A percentile compares a stretch with the other conserved stretches of the same genome.
phyloP scores from a whole-genome alignment of 2,329 filamentous ascomycete species.

The Calonectria leucothoes region DNA sequence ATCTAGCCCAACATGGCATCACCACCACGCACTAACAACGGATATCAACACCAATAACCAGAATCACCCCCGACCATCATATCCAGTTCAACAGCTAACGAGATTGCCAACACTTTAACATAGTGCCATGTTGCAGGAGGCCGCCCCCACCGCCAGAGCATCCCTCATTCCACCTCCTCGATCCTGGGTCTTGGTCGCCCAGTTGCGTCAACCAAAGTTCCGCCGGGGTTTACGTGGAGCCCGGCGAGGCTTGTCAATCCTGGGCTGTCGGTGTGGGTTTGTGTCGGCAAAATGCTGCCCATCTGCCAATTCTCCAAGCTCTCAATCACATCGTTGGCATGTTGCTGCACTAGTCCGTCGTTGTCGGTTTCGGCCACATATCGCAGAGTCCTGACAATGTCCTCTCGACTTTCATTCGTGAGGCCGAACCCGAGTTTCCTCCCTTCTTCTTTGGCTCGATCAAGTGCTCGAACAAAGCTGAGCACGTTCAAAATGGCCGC shows the following conservation, averaged over 20 bases:
- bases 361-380: conserved; percentile 75
- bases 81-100: conserved; percentile 34
- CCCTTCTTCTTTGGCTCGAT: conserved; percentile 60
- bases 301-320: conserved; percentile 73
- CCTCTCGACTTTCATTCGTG: conserved; percentile 65
- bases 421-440: conserved; percentile 64
- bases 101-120: conserved; percentile 39
- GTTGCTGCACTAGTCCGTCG: conserved; percentile 75
- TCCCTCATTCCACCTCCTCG: conserved; percentile 70
- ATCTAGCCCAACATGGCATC: conserved; percentile 25
- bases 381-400: conserved; percentile 70
- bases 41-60: conserved; percentile 15
- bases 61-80: conserved; percentile 25
- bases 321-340: conserved; percentile 75
- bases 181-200: conserved; percentile 56
- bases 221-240: conserved; percentile 50
- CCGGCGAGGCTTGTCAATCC: conserved; percentile 51
- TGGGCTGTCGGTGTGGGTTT: conserved; percentile 34
- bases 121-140: conserved; percentile 26
- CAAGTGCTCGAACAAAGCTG: conserved; percentile 70
- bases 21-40: conserved; percentile 28
- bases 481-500: conserved; percentile 74
- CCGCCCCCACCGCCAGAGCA: conserved; percentile 29
- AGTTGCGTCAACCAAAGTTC: conserved; percentile 37
- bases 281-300: conserved; percentile 58